Percentiles rank a stretch among this genome's conserved stretches.
Conservation (phyloP, 257 asterid species). For the Craterostigma plantagineum region DNA sequence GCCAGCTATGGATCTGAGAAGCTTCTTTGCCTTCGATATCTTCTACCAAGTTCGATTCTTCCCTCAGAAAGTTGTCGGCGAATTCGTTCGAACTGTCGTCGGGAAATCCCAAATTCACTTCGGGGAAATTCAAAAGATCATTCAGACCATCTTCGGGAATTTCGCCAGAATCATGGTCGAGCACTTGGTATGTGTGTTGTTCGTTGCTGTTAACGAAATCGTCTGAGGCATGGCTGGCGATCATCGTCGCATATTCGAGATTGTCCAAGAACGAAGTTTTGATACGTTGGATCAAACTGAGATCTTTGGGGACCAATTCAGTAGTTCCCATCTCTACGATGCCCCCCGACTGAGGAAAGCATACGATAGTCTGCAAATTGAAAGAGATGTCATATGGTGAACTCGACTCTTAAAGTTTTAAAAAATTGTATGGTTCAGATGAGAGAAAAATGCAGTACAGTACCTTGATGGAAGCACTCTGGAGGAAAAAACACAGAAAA, state of each 20-base stretch:
- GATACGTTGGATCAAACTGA: conserved; percentile 40
- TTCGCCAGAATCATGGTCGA: too few species aligned
- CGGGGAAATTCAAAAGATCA: conserved; percentile 27
- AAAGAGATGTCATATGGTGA: too few species aligned
- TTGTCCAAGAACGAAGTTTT: conserved; percentile 33
- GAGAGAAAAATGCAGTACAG: background rate
- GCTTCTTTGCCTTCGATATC: conserved; percentile 32
- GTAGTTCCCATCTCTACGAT: conserved; percentile 75
- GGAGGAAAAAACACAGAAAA: conserved; percentile 11
- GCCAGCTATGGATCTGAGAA: conserved; percentile 43
- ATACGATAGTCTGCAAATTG: conserved; percentile 61
- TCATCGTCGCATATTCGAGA: conserved; percentile 10
- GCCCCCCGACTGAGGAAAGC: conserved; percentile 84
- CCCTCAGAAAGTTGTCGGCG: conserved; percentile 30
- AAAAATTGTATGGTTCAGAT: background rate
- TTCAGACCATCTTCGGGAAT: conserved; percentile 18
- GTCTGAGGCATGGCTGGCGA: too few species aligned
- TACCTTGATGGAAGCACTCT: conserved; percentile 97
- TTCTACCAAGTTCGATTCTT: conserved; percentile 35
- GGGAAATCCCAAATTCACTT: conserved; percentile 22
- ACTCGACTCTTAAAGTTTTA: background rate
- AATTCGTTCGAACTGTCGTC: conserved; percentile 31
- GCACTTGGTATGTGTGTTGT: conserved; percentile 8
- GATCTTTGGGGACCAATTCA: conserved; percentile 68
- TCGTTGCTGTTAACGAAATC: too few species aligned